phyloP scores from a whole-genome alignment of 306 rosid genomes.

The Medicago ruthenica region DNA sequence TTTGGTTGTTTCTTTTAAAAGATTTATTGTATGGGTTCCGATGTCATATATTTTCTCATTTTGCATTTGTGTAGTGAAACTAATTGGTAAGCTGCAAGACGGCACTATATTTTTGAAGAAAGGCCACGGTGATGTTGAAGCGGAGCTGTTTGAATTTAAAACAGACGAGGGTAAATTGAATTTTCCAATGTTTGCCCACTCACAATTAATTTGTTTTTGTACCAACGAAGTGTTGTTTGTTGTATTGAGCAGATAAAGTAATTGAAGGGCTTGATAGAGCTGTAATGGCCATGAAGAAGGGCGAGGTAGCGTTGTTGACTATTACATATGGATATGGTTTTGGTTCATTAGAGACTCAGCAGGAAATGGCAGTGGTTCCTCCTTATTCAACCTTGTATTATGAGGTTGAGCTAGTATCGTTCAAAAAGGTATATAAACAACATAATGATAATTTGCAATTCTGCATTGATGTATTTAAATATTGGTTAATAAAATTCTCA shows the following conservation, averaged over 20 bases:
- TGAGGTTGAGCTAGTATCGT: too few species aligned
- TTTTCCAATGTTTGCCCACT: background rate
- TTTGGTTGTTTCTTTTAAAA: background rate
- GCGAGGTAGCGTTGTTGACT: slow-evolving; percentile 77
- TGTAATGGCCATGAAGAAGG: slow-evolving; percentile 85
- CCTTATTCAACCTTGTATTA: slow-evolving; percentile 72
- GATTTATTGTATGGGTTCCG: background rate
- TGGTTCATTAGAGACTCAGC: slow-evolving; percentile 67
- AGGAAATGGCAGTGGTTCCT: slow-evolving; percentile 83
- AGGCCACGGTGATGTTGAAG: too few species aligned
- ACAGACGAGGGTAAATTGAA: slow-evolving; percentile 78
- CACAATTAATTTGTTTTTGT: background rate
- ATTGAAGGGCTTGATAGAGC: slow-evolving; percentile 92
- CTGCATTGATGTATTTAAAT: too few species aligned
- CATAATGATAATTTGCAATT: too few species aligned
- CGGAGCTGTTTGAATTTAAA: too few species aligned
- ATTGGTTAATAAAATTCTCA: too few species aligned
- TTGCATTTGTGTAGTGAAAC: slow-evolving; percentile 61
- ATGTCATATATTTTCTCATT: background rate
- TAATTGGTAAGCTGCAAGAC: slow-evolving; percentile 82
- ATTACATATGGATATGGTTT: slow-evolving; percentile 86
- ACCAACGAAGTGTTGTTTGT: background rate
- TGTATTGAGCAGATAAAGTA: slow-evolving; percentile 71
- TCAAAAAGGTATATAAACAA: too few species aligned
- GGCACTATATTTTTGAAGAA: slow-evolving; percentile 74